Evolutionary conservation across 2,329 filamentous ascomycete species (phyloP), one percentile per base, ranked within the genome.

Genomic region (Fusarium brachygibbosum): DNA sequence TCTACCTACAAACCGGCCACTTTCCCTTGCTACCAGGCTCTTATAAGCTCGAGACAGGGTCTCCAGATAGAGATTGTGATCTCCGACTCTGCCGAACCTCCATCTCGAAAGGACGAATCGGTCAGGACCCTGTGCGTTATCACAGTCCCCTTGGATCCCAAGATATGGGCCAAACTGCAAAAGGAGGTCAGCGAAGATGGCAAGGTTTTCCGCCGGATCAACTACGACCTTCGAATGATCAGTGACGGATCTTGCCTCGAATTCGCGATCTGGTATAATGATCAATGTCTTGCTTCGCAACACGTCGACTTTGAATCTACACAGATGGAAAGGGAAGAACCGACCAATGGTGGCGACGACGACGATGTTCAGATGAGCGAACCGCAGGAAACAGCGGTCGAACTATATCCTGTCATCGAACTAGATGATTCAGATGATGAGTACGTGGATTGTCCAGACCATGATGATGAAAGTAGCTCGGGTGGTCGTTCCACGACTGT

Each of bases 231-330:
- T 3, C 50, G 70, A 13, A 76, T 78, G 59, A 31, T 70, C 8
- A 69, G 69, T 19, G 61, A 73, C 13, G 76, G 75, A 1, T 44
- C 56, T 4, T 71, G 68, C 3, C 50, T 77, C 7, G 75, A 77
- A 8, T 75, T 78, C 38, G 41, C 66, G 0, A 40, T 77, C 2
- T 60, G 63, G 21, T 53, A 74, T 13, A 54, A 68, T 5, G 64
- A 59, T 3, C 66, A 68, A n/a, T 63, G 51, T 1, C 38, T 78
- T 6, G 75, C 65, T 2, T 54, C 58, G 2, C 46, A 72, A 23
- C 71, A 71, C 29, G 66, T 78, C 4, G 44, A 38, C 0, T 62
- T 78, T 11, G 61, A 73, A 3, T 73, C 75, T 29, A 48, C 19
- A 7, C 28, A 23, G n/a, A 31, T 29, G 29, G n/a, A 25, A 13